These are phyloP conservation scores for Phylloporus rhodoxanthus DNA, from an alignment of 768 basidiomycete species.

Conservation along the genomic window DNA sequence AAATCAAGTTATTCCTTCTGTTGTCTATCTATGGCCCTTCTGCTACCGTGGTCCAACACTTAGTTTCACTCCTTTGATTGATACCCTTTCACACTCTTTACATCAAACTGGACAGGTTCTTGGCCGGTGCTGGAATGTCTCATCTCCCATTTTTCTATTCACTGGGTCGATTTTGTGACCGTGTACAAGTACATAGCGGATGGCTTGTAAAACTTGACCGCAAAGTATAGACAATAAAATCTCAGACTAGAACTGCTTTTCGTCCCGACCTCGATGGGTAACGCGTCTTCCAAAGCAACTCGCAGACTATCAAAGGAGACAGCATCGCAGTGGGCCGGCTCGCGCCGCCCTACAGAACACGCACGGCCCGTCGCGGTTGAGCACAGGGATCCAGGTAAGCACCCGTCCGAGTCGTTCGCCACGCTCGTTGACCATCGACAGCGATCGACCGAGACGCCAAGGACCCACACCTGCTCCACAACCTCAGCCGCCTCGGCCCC, in stretches of 20 bases:
- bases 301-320: conserved; percentile 50
- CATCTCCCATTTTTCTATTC: conserved; percentile 29
- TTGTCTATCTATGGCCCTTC: conserved; percentile 30
- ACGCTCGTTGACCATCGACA: conserved; percentile 20
- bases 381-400: conserved; percentile 43
- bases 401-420: background rate
- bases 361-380: conserved; percentile 40
- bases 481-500: conserved; percentile 57
- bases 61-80: conserved; percentile 22
- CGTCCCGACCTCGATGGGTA: conserved; percentile 44
- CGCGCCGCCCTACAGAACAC: conserved; percentile 26
- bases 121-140: conserved; percentile 29
- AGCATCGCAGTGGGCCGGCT: conserved; percentile 44
- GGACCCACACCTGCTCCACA: conserved; percentile 67
- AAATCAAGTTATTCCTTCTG: conserved; percentile 31
- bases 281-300: conserved; percentile 52
- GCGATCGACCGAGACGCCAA: conserved; percentile 59
- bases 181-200: conserved; percentile 37
- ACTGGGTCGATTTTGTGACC: conserved; percentile 29
- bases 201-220: conserved; percentile 36
- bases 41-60: conserved; percentile 21
- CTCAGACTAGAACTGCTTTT: background rate
- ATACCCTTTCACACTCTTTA: conserved; percentile 27
- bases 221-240: conserved; percentile 30
- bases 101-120: conserved; percentile 22